phyloP scores from a whole-genome alignment of 1,284 basidiomycete species.

The Cerioporus squamosus region DNA sequence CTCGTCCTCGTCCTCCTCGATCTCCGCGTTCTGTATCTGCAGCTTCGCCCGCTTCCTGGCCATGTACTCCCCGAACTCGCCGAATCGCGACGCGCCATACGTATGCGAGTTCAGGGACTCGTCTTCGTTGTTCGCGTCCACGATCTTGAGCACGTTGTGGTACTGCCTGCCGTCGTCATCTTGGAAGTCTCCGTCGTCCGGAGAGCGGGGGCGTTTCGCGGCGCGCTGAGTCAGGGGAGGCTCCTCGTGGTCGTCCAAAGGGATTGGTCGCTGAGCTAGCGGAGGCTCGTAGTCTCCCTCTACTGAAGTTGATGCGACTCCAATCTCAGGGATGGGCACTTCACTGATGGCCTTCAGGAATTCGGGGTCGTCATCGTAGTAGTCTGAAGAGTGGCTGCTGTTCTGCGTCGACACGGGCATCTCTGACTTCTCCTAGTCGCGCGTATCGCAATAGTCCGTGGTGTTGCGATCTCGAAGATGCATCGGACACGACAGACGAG shows the following conservation, averaged over 20 bases:
- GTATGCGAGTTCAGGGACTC: slow-evolving; percentile 40
- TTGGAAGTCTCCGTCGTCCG: slow-evolving; percentile 17
- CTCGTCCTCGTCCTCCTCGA: slow-evolving; percentile 41
- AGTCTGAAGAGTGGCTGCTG: slow-evolving; percentile 50
- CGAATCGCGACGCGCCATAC: slow-evolving; percentile 85
- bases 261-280: slow-evolving; percentile 1
- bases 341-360: slow-evolving; percentile 55
- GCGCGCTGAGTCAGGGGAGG: slow-evolving; percentile 13
- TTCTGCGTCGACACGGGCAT: slow-evolving; percentile 17
- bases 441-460: no score
- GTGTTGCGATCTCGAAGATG: no score
- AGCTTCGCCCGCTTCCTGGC: slow-evolving; percentile 88
- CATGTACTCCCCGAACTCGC: slow-evolving; percentile 89
- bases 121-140: slow-evolving; percentile 20
- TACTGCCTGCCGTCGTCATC: slow-evolving; percentile 24
- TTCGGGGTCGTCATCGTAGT: slow-evolving; percentile 60
- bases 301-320: slow-evolving; percentile 2
- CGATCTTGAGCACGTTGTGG: slow-evolving; percentile 22
- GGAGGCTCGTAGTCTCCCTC: slow-evolving; percentile 10
- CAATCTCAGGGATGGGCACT: slow-evolving; percentile 52
- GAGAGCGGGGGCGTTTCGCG: slow-evolving; percentile 28
- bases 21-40: slow-evolving; percentile 80
- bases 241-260: slow-evolving; percentile 10
- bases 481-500: no score
- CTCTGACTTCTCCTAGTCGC: no score